Evolutionary conservation across 2,329 filamentous ascomycete species (phyloP).

Genomic region (Periconia sp.): DNA sequence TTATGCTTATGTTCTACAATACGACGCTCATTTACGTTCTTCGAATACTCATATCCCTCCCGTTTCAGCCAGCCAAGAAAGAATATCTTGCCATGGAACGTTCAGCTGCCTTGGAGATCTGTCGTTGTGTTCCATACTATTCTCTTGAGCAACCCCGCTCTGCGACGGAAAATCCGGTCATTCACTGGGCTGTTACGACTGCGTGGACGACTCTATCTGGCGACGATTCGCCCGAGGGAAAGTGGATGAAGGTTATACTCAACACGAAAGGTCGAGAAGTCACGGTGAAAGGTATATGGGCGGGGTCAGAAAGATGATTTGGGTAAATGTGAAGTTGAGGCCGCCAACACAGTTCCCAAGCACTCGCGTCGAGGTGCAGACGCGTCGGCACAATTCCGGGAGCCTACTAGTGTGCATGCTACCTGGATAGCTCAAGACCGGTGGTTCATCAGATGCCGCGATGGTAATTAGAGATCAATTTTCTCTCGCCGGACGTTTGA

Average conservation of each 20-base stretch:
- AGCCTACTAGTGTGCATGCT: no score
- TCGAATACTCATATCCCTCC: constrained; percentile 22
- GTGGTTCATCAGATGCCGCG: no score
- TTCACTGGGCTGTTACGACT: constrained; percentile 29
- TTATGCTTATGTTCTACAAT: constrained; percentile 36
- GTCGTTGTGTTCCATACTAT: constrained; percentile 26
- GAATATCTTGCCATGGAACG: constrained; percentile 16
- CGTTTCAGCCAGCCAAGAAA: not conserved
- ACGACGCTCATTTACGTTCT: constrained; percentile 34
- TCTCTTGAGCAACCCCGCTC: constrained; percentile 2
- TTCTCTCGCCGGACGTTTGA: no score
- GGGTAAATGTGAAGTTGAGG: no score
- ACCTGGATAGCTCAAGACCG: no score
- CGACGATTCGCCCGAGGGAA: constrained; percentile 19
- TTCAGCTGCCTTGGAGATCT: constrained; percentile 24
- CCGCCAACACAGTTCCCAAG: no score
- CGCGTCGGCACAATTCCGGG: no score
- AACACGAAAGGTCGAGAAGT: constrained; percentile 2
- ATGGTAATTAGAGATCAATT: no score
- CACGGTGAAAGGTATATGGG: constrained; percentile 9
- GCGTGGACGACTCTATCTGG: constrained; percentile 22
- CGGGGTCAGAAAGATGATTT: no score
- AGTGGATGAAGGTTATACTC: constrained; percentile 13
- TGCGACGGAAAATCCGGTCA: constrained; percentile 19
- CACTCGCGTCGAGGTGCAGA: no score